phyloP scores from a whole-genome alignment of 305 asterid genomes.

The Fraxinus baroniana region DNA sequence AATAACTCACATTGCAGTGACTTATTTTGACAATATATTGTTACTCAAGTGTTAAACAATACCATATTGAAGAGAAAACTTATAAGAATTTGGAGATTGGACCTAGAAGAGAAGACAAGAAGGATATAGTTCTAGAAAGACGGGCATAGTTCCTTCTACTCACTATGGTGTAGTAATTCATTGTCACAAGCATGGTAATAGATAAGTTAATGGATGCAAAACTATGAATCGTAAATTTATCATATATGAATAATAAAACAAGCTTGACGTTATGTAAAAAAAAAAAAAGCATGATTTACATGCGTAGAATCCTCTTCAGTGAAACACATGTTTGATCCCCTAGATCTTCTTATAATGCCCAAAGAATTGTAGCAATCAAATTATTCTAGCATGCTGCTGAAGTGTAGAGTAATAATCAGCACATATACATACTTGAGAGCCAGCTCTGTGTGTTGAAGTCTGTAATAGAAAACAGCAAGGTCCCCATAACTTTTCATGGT shows the following conservation, averaged over 20 bases:
- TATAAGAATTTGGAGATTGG: conserved; percentile 11
- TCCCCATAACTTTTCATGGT: conserved; percentile 99
- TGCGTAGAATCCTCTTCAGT: conserved; percentile 9
- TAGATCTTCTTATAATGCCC: background rate
- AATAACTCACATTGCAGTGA: background rate
- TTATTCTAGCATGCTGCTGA: conserved; percentile 17
- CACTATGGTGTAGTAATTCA: conserved; percentile 6
- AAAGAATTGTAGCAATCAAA: conserved; percentile 9
- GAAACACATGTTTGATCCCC: background rate
- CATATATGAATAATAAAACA: background rate
- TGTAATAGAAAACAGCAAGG: conserved; percentile 98
- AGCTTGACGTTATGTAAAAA: background rate
- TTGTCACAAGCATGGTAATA: background rate
- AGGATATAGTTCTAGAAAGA: background rate
- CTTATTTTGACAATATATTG: background rate
- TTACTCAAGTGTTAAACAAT: background rate
- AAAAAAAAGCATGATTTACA: background rate
- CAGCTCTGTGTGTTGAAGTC: conserved; percentile 96
- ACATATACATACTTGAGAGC: conserved; percentile 82
- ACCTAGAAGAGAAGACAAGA: conserved; percentile 14
- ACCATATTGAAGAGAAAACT: conserved; percentile 3
- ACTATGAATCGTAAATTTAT: background rate
- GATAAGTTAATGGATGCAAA: background rate
- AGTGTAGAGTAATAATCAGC: conserved; percentile 16
- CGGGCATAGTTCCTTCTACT: conserved; percentile 12